Evolutionary conservation across 352 stramenopile genomes (phyloP).

Genomic region (Globisporangium camurandrum): DNA sequence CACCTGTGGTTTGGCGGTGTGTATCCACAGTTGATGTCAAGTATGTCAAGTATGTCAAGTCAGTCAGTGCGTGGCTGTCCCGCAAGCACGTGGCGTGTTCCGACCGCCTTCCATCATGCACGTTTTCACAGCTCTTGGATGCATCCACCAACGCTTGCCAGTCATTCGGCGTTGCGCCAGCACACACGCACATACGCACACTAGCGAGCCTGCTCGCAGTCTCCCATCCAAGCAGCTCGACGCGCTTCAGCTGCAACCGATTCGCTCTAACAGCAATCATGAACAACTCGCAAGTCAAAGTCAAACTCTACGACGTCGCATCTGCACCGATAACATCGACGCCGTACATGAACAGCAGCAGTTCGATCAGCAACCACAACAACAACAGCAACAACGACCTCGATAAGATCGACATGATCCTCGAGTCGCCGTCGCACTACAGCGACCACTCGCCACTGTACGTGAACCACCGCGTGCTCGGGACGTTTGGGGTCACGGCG

Average conservation of each 20-base stretch:
- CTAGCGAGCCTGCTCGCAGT: not conserved
- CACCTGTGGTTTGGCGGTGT: too few relatives aligned
- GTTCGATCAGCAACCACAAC: not conserved
- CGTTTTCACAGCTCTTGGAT: not conserved
- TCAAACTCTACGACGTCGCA: not conserved
- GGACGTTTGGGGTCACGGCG: slow-evolving; percentile 27
- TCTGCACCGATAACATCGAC: not conserved
- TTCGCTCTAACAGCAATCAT: too few relatives aligned
- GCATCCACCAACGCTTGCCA: too few relatives aligned
- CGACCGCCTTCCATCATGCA: not conserved
- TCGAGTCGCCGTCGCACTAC: slow-evolving; percentile 9
- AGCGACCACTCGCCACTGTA: not conserved
- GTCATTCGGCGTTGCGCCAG: not conserved
- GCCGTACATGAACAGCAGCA: not conserved
- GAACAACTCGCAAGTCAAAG: not conserved
- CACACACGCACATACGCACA: not conserved
- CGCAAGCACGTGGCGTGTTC: not conserved
- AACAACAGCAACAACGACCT: too few relatives aligned
- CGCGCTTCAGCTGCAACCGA: too few relatives aligned
- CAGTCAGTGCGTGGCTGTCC: not conserved
- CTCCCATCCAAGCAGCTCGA: not conserved
- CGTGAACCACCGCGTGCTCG: slow-evolving; percentile 20
- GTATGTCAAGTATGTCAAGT: too few relatives aligned
- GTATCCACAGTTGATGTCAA: too few relatives aligned
- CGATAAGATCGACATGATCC: slow-evolving; percentile 19